These are phyloP conservation scores for Malassezia furfur DNA, from an alignment of 1,284 basidiomycete genomes.

Conservation along the genomic window DNA sequence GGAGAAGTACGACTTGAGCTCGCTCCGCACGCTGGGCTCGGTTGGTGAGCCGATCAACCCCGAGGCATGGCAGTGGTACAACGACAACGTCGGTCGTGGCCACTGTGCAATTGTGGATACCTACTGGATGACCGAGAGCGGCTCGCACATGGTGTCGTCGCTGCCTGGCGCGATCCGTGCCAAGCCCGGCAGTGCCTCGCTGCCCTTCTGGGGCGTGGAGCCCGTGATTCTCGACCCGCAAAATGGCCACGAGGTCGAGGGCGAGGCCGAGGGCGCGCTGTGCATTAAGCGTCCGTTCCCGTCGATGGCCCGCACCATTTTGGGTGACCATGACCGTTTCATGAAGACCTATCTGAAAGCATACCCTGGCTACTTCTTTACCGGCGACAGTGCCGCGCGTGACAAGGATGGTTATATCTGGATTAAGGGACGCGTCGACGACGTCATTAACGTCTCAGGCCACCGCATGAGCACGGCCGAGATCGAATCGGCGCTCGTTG, in stretches of 20 bases:
- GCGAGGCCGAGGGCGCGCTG: slow-evolving; percentile 82
- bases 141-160: slow-evolving; percentile 86
- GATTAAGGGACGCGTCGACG: slow-evolving; percentile 93
- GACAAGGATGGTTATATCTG: slow-evolving; percentile 83
- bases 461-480: slow-evolving; percentile 95
- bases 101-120: slow-evolving; percentile 86
- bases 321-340: slow-evolving; percentile 79
- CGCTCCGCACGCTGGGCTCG: slow-evolving; percentile 75
- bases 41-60: slow-evolving; percentile 99
- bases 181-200: slow-evolving; percentile 90
- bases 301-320: slow-evolving; percentile 87
- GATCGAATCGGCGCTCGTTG: slow-evolving; percentile 88
- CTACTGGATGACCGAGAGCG: slow-evolving; percentile 80
- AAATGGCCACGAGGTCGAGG: slow-evolving; percentile 69
- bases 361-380: slow-evolving; percentile 68
- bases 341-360: slow-evolving; percentile 86
- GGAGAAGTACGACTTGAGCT: slow-evolving; percentile 69
- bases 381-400: slow-evolving; percentile 86
- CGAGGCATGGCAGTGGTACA: slow-evolving; percentile 98
- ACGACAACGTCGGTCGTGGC: slow-evolving; percentile 77
- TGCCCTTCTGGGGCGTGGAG: slow-evolving; percentile 94
- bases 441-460: slow-evolving; percentile 64
- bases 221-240: slow-evolving; percentile 76
- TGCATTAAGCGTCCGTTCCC: slow-evolving; percentile 84
- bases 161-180: slow-evolving; percentile 90